Base-by-base conservation (phyloP, 371 early-diverging fungal species). In the Chytridium lagenaria region DNA sequence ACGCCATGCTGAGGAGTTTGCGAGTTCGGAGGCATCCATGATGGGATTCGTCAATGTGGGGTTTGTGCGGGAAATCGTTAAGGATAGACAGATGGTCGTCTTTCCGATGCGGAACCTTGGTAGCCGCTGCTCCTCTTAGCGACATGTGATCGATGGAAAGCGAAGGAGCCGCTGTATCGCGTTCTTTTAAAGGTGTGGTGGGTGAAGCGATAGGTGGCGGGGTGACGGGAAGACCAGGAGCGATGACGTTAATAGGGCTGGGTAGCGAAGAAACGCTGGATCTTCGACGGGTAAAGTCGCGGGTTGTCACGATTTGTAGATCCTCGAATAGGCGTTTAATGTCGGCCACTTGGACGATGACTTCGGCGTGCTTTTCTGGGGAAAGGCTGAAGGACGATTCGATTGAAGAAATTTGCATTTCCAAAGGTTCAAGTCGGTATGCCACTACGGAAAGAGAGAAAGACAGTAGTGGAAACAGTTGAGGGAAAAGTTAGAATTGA, bases 11-110 rank as follows among this genome's bases (percentile, higher is more conserved):
- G 63, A 61, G 7, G 33, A 31, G 63, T 61, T 61, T 12, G 63
- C 63, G 33, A 61, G 3, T 19, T 61, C 63, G 15, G 36, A 61
- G 16, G 63, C 63, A 34, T 61, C 63, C 63, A 31, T 23, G 19
- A 61, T 34, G 10, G 63, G 19, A 15, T 19, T 31, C 15, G 63
- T 30, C 33, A 28, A 7, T 34, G 33, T 61, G 7, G 63, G 19
- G 10, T 15, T 31, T 15, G 19, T 16, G 2, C 34, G 3, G 23
- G 63, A 16, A 61, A 36, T 34, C 7, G 10, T 16, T 2, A 31
- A 2, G 36, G 63, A 61, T 34, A 38, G 34, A 26, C 26, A 52
- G 55, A 52, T 5, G 55, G 55, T 23, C 55, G 7, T 52, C 55
- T 10, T 23, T 52, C 44, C 44, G 44, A 12, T 44, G 44, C 19